phyloP scores from a whole-genome alignment of 768 basidiomycete genomes.

The Tricholoma sp. region DNA sequence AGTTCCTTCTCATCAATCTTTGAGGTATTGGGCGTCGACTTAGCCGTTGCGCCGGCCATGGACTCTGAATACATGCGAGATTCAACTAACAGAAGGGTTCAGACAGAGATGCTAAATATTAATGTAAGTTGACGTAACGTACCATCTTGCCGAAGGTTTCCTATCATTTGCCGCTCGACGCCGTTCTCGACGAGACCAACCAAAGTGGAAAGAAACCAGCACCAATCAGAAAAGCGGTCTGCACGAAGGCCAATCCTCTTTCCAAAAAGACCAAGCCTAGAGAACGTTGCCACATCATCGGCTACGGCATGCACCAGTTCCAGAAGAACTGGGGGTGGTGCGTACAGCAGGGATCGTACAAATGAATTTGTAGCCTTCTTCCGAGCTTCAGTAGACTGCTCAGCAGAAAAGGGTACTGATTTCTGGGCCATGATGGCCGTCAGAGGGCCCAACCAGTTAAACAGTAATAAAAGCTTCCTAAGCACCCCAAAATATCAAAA shows the following conservation, averaged over 20 bases:
- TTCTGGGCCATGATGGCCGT: constrained; percentile 69
- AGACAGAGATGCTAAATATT: neutral
- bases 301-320: constrained; percentile 71
- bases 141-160: constrained; percentile 61
- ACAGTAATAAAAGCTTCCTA: constrained; percentile 76
- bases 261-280: constrained; percentile 64
- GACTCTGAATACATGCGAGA: constrained; percentile 70
- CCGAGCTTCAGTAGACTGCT: constrained; percentile 30
- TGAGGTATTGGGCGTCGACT: constrained; percentile 53
- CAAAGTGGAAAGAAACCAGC: constrained; percentile 77
- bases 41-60: constrained; percentile 62
- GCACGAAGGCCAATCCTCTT: constrained; percentile 62
- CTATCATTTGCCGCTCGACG: constrained; percentile 70
- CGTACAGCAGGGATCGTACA: constrained; percentile 68
- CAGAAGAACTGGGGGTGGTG: constrained; percentile 77
- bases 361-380: constrained; percentile 51
- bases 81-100: constrained; percentile 45
- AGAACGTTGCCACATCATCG: constrained; percentile 78
- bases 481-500: constrained; percentile 30
- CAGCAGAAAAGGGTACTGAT: constrained; percentile 53
- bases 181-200: constrained; percentile 81
- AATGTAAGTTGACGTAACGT: constrained; percentile 5
- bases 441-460: constrained; percentile 81
- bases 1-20: constrained; percentile 71
- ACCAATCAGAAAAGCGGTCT: constrained; percentile 76